Conservation (phyloP, 441 rosid genomes). For the Gossypium davidsonii region DNA sequence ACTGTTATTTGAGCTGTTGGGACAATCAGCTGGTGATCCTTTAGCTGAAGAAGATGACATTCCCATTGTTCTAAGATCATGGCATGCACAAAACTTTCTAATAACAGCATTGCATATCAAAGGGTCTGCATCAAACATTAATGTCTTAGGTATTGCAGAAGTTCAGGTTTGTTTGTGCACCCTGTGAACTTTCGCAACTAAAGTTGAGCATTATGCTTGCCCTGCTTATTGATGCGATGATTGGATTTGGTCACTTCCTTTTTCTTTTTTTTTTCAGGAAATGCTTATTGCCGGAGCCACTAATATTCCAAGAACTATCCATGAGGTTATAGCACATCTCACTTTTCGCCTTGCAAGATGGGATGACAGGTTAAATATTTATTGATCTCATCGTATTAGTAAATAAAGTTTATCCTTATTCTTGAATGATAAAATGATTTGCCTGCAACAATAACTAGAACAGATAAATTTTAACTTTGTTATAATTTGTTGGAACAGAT, state of each 20-base stretch:
- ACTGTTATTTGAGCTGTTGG: conserved; percentile 56
- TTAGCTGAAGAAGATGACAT: conserved; percentile 52
- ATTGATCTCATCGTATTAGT: not conserved
- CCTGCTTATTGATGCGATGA: not conserved
- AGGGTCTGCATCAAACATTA: conserved; percentile 35
- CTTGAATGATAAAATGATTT: not conserved
- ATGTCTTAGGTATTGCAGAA: conserved; percentile 49
- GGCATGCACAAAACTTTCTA: conserved; percentile 56
- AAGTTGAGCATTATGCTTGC: not conserved
- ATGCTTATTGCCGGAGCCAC: conserved; percentile 46
- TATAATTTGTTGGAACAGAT: not conserved
- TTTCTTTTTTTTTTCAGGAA: conserved; percentile 27
- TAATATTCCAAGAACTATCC: conserved; percentile 36
- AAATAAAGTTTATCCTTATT: not conserved
- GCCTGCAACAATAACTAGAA: not conserved
- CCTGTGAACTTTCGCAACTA: not conserved
- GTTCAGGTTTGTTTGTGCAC: conserved; percentile 41
- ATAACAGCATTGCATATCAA: conserved; percentile 49
- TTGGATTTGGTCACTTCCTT: conserved; percentile 4
- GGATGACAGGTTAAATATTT: conserved; percentile 50
- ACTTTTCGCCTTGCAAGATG: conserved; percentile 52
- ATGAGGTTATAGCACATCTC: conserved; percentile 51
- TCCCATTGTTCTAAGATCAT: conserved; percentile 54
- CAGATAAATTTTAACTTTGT: not conserved
- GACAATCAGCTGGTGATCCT: conserved; percentile 63